Conservation (phyloP, 495 filamentous ascomycete genomes). For the Aspergillus ostianus region DNA sequence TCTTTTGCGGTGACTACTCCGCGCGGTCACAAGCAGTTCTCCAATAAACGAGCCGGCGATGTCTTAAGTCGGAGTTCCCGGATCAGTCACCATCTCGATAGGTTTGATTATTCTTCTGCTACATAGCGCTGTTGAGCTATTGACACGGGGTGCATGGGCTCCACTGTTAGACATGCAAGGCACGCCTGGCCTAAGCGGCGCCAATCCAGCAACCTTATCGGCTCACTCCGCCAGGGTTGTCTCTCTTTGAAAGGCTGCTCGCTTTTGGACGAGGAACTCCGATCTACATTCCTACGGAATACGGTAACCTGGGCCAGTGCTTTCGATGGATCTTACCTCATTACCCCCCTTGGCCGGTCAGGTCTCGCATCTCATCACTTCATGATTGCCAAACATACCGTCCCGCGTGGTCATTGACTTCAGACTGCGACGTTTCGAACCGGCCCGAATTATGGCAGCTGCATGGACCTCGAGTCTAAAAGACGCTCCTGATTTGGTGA, state of each 20-base stretch:
- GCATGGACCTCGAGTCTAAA: slow-evolving; percentile 9
- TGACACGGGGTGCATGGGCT: slow-evolving; percentile 18
- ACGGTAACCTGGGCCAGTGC: not conserved
- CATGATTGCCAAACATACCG: slow-evolving; percentile 7
- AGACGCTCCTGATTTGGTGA: not conserved
- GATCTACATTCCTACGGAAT: slow-evolving; percentile 7
- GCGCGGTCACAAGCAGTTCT: not conserved
- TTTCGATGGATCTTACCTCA: slow-evolving; percentile 2
- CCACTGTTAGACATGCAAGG: slow-evolving; percentile 34
- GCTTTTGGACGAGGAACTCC: not conserved
- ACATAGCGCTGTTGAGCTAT: slow-evolving; percentile 5
- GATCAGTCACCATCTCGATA: not conserved
- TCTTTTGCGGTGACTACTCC: not conserved
- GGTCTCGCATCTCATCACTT: not conserved
- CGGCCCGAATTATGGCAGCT: slow-evolving; percentile 19
- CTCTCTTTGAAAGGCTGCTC: not conserved
- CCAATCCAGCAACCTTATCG: slow-evolving; percentile 36
- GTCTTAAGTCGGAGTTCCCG: not conserved
- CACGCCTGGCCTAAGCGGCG: slow-evolving; percentile 29
- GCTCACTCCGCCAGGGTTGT: not conserved
- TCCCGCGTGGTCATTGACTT: slow-evolving; percentile 12
- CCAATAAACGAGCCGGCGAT: not conserved
- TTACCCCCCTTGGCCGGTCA: not conserved
- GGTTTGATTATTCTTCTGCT: slow-evolving; percentile 1
- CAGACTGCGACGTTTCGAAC: slow-evolving; percentile 17